Evolutionary conservation across 306 rosid genomes (phyloP), one percentile per base, ranked within the genome.

Genomic region (Quercus robur): DNA sequence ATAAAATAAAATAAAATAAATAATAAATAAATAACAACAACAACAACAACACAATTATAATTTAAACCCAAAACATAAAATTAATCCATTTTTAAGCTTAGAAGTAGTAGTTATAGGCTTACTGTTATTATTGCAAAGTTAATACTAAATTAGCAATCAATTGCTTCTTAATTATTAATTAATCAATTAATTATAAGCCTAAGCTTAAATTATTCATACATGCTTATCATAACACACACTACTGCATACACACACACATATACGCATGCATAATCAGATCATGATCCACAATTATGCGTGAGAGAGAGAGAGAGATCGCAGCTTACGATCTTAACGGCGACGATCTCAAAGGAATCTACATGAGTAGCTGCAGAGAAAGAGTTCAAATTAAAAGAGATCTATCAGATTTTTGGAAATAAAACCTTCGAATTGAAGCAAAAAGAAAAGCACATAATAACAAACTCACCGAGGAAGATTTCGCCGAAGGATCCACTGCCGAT

Each of bases 401-500:
- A 78, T 88, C 55, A 78, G 76, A 82, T 70, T 9, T 25, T 44
- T 38, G 33, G 58, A 81, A 71, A 25, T 23, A 72, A 31, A 51
- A 4, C 46, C 20, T 23, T 38, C 23, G n/a, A 72, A 58, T 80
- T 25, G 11, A 17, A 77, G 4, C 56, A 55, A 19, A 35, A 64
- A 62, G 46, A 41, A 18, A 41, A 26, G 58, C 41, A 63, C 73
- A 49, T 41, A 41, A 41, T 41, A 41, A 41, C 19, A 51, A 46
- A 70, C 81, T 70, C 51, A 94, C 99, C 99, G 41, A 94, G 97
- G 64, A 81, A 94, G 81, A 94, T 94, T 90, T 94, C 97, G 4
- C 99, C 99, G 80, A 94, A 94, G 75, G 99, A 94, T 83, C 97
- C 99, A 84, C 99, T 92, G 63, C 99, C 99, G 94, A 94, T 94